Base-by-base conservation (phyloP, 208 protist species). In the Acanthamoeba rhysodes region DNA sequence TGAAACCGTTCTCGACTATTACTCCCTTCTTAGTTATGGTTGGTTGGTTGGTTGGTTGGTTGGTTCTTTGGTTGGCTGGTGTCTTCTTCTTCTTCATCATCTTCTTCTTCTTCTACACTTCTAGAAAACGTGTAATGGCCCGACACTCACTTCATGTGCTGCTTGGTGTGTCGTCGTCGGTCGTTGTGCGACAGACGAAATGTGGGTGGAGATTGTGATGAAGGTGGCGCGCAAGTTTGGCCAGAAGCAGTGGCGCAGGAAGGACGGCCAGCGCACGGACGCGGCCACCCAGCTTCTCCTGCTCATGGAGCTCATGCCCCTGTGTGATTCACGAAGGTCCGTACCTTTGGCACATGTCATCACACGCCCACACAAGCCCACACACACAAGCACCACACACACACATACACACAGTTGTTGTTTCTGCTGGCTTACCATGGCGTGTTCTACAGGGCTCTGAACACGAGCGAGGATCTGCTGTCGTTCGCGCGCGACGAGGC, bases 301-400 rank as follows among this genome's bases (percentile, higher is more conserved):
- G 24, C 82, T 90, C 55, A 90, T 62, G 82, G 82, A 90, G 3
- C 55, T 90, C 53, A 32, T 90, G 82, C 82, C 82, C 34, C 82
- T 90, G 24, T 90, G 82, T 20, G 82, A 90, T 10, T 90, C 82
- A 16, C 82, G 55, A 57, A 48, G 78, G 78, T 87, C 10, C 37
- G n/a, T 18, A 48, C 27, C 37, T 27, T 12, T n/a, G n/a, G n/a
- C n/a, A n/a, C n/a, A n/a, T n/a, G 37, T 4, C 37, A 41, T 4
- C 1, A 3, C 2, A 45, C 41, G 5, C 41, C 3, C 41, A 8
- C 41, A 5, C 41, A 45, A 2, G 9, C 41, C 0, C 41, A 45
- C 41, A 45, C 41, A 1, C 50, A 62, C 24, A 87, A 2, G 37
- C 16, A 12, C 7, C 14, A 62, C 41, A 45, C 41, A 5, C 37